Percentiles rank a stretch among this genome's conserved stretches.
Conservation (phyloP, 148 eudicot species). For the Drosera capensis region DNA sequence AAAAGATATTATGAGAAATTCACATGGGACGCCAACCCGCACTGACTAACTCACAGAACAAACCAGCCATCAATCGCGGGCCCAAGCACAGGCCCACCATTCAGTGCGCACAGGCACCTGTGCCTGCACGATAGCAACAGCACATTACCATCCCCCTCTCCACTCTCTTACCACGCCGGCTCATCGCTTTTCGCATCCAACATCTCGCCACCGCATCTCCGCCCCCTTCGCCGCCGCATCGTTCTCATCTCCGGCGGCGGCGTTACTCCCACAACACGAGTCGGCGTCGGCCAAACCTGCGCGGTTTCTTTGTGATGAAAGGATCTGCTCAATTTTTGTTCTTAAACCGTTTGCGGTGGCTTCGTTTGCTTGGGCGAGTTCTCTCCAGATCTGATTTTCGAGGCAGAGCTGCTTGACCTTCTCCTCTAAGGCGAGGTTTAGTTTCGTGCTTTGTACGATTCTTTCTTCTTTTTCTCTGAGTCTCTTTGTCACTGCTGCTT, state of each 20-base stretch:
- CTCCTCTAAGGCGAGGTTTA: conserved; percentile 52
- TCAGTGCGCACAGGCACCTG: too few species aligned
- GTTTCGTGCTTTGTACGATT: conserved; percentile 28
- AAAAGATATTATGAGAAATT: conserved; percentile 54
- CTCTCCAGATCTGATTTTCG: conserved; percentile 76
- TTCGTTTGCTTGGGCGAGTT: conserved; percentile 70
- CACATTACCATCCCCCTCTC: conserved; percentile 54
- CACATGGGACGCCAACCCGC: conserved; percentile 64
- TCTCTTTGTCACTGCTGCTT: conserved; percentile 29
- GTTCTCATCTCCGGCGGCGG: conserved; percentile 3
- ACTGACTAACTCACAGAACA: conserved; percentile 25
- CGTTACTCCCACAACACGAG: conserved; percentile 71
- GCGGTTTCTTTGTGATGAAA: conserved; percentile 16
- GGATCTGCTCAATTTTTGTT: conserved; percentile 41
- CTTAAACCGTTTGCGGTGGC: conserved; percentile 60
- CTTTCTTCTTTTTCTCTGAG: conserved; percentile 47
- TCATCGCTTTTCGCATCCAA: neutral
- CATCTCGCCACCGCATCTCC: neutral
- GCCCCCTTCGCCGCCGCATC: conserved; percentile 6
- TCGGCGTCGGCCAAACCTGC: conserved; percentile 35
- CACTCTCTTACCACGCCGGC: conserved; percentile 31
- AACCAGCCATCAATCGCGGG: conserved; percentile 48
- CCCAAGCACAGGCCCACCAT: conserved; percentile 53
- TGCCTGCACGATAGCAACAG: conserved; percentile 77
- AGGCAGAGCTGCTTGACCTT: conserved; percentile 36